Evolutionary conservation across 768 basidiomycete genomes (phyloP), one percentile per base, ranked within the genome.

Genomic region (Podaxis sp.): DNA sequence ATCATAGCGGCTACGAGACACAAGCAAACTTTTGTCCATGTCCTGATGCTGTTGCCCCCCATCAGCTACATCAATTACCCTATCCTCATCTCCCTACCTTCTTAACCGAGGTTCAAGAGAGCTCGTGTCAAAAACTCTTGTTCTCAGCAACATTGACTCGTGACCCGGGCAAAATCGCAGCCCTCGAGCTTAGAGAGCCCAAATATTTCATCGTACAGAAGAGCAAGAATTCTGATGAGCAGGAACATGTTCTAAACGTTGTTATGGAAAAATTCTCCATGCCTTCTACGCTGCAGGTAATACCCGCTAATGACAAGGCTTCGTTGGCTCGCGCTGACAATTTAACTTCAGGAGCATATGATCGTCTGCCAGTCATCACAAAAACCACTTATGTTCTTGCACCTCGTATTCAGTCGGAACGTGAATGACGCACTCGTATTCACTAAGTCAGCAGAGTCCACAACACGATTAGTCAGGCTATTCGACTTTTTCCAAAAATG

Each of bases 61-160:
- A 82, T 5, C 85, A 84, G 70, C 71, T 83, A 9, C 76, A 77
- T 28, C 67, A 76, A 21, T 73, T 77, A 38, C 72, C 75, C 4
- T 68, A 74, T 37, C 77, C 81, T 0, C 65, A 73, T 52, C 62
- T 77, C 35, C 74, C 76, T 3, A 77, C 81, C 2, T 86, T 87
- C 57, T 64, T 85, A 40, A 79, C 82, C 54, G 91, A 91, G 68
- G 70, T 67, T 50, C 84, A 76, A 66, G 76, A 77, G 44, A 72
- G 83, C 3, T 89, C 89, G 4, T 97, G 95, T 66, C 96, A 98
- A 70, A 98, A 98, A 69, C 80, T 99, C 3, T 78, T 99, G 6
- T 97, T 99, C 76, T 97, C 95, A 9, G 97, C 97, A 0, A 99
- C 97, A 0, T 81, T 98, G 32, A 97, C 95, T 0, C 84, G 88